phyloP scores from a whole-genome alignment of 192 early-diverging fungal species.

The Coemansia sp. region DNA sequence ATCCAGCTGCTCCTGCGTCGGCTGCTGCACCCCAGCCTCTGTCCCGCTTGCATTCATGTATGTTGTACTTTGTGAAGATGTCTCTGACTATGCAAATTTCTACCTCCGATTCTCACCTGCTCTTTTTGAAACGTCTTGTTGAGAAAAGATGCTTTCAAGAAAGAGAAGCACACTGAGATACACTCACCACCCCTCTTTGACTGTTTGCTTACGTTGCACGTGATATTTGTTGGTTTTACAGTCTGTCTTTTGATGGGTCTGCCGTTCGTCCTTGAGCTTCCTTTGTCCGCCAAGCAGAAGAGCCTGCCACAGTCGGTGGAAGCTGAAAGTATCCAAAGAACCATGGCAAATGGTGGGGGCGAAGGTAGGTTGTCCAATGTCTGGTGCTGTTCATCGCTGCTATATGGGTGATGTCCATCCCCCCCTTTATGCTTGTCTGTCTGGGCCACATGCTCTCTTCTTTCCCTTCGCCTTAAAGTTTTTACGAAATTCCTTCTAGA shows the following conservation, averaged over 20 bases:
- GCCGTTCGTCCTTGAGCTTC: not conserved
- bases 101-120: not conserved
- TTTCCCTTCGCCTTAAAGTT: not conserved
- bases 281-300: not conserved
- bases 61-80: not conserved
- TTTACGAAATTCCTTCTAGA: not conserved
- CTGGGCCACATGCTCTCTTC: not conserved
- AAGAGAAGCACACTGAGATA: not conserved
- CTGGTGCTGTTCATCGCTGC: not conserved
- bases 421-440: not conserved
- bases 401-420: not conserved
- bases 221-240: not conserved
- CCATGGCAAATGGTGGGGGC: too few species aligned
- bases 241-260: not conserved
- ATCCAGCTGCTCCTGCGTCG: constrained; percentile 54
- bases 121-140: not conserved
- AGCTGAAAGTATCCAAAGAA: not conserved
- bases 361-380: not conserved
- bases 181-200: too few species aligned
- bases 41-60: not conserved
- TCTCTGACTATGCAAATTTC: not conserved
- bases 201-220: not conserved
- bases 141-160: not conserved
- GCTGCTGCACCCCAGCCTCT: constrained; percentile 21
- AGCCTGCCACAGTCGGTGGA: not conserved